Evolutionary conservation across 352 stramenopile species (phyloP), one percentile per base, ranked within the genome.

Genomic region (Pythium phragmitis): DNA sequence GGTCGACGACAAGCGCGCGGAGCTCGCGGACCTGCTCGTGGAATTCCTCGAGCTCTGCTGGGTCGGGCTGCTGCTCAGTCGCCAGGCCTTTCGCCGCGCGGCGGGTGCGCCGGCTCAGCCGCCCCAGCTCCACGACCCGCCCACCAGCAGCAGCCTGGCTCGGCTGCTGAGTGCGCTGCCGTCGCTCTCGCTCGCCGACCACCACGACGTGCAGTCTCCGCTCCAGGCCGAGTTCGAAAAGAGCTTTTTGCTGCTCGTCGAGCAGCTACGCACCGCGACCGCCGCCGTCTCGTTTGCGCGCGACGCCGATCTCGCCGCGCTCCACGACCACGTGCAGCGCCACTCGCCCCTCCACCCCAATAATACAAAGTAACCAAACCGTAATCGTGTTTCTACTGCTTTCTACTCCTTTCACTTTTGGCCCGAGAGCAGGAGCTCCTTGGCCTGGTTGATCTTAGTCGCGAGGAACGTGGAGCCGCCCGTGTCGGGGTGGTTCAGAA

Each of bases 401-500:
- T 37, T 37, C 13, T 3, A 49, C 5, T 6, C 16, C 16, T 33
- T 23, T 41, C 57, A 72, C 58, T 72, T 72, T 23, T 65, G 49
- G 17, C 65, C 65, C 53, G 65, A 72, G 37, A 99, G 84, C 66
- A 99, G 77, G 55, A 99, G 82, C 72, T 99, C 97, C 79, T 99
- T 99, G 33, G 96, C 98, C 81, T 99, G 96, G 81, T 99, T 99
- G 64, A 99, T 97, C 82, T 99, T 99, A 47, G 95, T 97, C 42
- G 96, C 88, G 39, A 99, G 67, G 70, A 98, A 99, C n/a, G 96
- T 99, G 19, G 94, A 99, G 53, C 98, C 98, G 34, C 98, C 98
- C 50, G 94, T 99, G 86, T 99, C 98, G 21, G 98, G 98, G 82
- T 99, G 98, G 80, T 99, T 99, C 54, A 99, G 78, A 68, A 99